phyloP scores from a whole-genome alignment of 306 rosid species.

The Argentina anserina region DNA sequence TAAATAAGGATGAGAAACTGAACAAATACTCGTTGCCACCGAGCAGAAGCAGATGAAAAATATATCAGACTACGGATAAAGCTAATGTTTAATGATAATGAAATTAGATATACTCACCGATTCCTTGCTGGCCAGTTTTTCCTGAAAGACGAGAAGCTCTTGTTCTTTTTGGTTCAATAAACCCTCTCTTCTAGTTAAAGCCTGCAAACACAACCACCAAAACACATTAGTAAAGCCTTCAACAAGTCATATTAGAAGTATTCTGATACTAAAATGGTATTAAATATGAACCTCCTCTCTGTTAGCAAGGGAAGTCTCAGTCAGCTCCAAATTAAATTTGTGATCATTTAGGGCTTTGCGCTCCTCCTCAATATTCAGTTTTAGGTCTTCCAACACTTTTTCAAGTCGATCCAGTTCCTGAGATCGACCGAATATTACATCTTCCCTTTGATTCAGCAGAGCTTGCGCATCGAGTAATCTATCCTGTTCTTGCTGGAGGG shows the following conservation, averaged over 20 bases:
- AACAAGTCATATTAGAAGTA: slow-evolving; percentile 16
- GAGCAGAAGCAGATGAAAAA: not conserved
- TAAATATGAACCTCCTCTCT: slow-evolving; percentile 64
- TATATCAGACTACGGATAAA: slow-evolving; percentile 14
- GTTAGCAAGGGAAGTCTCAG: slow-evolving; percentile 44
- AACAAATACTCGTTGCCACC: not conserved
- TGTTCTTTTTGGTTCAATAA: slow-evolving; percentile 63
- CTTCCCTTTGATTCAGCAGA: slow-evolving; percentile 79
- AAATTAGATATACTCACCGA: slow-evolving; percentile 46
- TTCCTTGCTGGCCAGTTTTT: slow-evolving; percentile 61
- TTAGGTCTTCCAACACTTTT: slow-evolving; percentile 64
- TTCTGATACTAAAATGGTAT: not conserved
- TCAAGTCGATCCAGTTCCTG: slow-evolving; percentile 65
- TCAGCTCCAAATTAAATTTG: slow-evolving; percentile 56
- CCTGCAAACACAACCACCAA: slow-evolving; percentile 42
- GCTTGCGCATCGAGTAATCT: slow-evolving; percentile 77
- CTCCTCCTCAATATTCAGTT: slow-evolving; percentile 49
- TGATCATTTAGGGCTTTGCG: slow-evolving; percentile 49
- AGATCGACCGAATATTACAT: slow-evolving; percentile 53
- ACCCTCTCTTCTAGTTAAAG: slow-evolving; percentile 45
- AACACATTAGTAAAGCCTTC: slow-evolving; percentile 18
- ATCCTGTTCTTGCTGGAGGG: slow-evolving; percentile 80
- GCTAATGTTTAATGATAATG: not conserved
- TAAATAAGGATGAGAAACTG: not conserved
- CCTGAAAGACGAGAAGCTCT: slow-evolving; percentile 61